Evolutionary conservation across 1,139 yeast genomes (phyloP).

Genomic region (Schwanniomyces etchellsii): DNA sequence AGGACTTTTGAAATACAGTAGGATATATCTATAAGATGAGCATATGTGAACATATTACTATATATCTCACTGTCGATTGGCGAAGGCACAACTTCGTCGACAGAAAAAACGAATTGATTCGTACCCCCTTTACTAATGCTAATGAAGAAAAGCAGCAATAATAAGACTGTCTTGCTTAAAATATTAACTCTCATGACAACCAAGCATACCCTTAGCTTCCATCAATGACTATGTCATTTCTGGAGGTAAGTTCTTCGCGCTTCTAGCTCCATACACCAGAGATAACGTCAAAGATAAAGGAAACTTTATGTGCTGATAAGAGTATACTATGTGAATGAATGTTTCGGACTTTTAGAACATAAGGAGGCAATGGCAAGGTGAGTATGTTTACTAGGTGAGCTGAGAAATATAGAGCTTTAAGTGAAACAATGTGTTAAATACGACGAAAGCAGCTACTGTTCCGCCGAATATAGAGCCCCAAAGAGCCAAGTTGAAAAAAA

Average conservation of each 20-base stretch:
- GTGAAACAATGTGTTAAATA: conserved; percentile 3
- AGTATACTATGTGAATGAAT: too few species aligned
- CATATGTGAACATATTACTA: conserved; percentile 30
- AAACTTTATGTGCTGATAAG: too few species aligned
- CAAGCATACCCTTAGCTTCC: too few species aligned
- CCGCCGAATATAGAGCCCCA: conserved; percentile 5
- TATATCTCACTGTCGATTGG: conserved; percentile 20
- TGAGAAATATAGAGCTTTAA: conserved; percentile 2
- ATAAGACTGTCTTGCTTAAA: neutral
- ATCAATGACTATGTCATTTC: too few species aligned
- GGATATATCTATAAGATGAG: conserved; percentile 45
- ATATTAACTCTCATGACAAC: neutral
- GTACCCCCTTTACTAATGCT: neutral
- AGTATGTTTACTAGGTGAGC: too few species aligned
- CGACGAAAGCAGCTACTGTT: conserved; percentile 3
- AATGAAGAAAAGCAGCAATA: neutral
- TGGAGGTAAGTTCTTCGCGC: too few species aligned
- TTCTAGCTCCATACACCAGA: too few species aligned
- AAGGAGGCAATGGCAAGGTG: too few species aligned
- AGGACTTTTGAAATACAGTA: conserved; percentile 40
- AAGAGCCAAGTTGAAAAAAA: conserved; percentile 1
- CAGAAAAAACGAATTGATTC: neutral
- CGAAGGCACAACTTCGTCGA: conserved; percentile 2
- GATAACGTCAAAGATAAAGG: too few species aligned
- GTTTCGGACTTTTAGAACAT: too few species aligned